These are phyloP conservation scores for Dionaea muscipula DNA, from an alignment of 179 eudicot genomes.

Conservation along the genomic window DNA sequence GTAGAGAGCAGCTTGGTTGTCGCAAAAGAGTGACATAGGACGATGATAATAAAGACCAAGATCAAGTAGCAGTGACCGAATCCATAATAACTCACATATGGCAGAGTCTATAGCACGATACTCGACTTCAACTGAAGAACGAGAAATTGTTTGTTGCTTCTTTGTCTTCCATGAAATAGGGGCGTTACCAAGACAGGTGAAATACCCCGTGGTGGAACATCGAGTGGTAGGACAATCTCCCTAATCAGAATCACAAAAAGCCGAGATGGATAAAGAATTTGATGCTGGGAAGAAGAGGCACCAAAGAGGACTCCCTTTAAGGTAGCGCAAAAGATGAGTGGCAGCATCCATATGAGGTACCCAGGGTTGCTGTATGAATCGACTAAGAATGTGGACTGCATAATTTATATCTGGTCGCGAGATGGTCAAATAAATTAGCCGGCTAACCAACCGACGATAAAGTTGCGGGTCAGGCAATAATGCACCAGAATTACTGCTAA, in stretches of 20 bases:
- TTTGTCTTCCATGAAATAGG: not conserved
- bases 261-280: not conserved
- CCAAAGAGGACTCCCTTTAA: not conserved
- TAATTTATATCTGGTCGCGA: not conserved
- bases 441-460: not conserved
- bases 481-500: too few species aligned
- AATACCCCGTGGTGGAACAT: not conserved
- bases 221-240: not conserved
- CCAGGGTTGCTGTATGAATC: not conserved
- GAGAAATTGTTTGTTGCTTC: not conserved
- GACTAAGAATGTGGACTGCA: not conserved
- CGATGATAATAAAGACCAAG: not conserved
- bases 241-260: conserved; percentile 5
- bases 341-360: not conserved
- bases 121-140: not conserved
- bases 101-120: not conserved
- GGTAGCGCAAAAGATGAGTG: not conserved
- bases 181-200: not conserved
- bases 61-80: not conserved
- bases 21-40: not conserved
- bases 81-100: not conserved
- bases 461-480: not conserved
- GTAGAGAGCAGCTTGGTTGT: not conserved
- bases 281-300: not conserved
- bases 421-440: not conserved